Percentiles rank a stretch among this genome's conserved stretches.
These are phyloP conservation scores for Rutstroemia sydowiana DNA, from an alignment of 2,329 filamentous ascomycete genomes.

Conservation along the genomic window DNA sequence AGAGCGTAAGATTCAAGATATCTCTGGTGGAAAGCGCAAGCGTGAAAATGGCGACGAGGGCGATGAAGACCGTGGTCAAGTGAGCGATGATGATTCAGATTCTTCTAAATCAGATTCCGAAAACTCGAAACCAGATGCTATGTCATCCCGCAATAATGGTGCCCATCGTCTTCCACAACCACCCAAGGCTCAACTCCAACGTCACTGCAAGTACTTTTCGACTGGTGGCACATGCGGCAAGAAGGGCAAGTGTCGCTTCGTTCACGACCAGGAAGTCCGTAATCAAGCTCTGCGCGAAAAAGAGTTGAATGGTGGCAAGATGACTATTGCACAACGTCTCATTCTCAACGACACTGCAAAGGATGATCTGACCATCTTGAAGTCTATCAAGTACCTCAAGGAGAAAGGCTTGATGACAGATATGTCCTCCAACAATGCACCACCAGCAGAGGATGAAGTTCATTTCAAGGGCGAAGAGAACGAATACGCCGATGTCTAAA, in stretches of 20 bases:
- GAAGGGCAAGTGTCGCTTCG: slow-evolving; percentile 69
- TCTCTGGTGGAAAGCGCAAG: slow-evolving; percentile 59
- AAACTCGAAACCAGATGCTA: slow-evolving; percentile 51
- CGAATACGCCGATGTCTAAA: slow-evolving; percentile 20
- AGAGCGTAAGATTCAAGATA: slow-evolving; percentile 39
- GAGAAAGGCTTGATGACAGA: slow-evolving; percentile 35
- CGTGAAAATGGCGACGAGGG: slow-evolving; percentile 60
- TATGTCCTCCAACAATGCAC: slow-evolving; percentile 23
- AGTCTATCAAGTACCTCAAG: slow-evolving; percentile 58
- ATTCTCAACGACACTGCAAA: slow-evolving; percentile 62
- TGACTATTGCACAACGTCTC: slow-evolving; percentile 59
- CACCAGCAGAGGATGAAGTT: slow-evolving; percentile 17
- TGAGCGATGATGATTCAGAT: slow-evolving; percentile 25
- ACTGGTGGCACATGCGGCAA: slow-evolving; percentile 63
- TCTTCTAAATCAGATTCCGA: slow-evolving; percentile 41
- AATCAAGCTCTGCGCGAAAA: slow-evolving; percentile 57
- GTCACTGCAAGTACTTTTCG: slow-evolving; percentile 65
- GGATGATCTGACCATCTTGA: slow-evolving; percentile 58
- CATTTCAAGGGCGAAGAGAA: slow-evolving; percentile 22
- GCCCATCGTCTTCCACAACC: slow-evolving; percentile 35
- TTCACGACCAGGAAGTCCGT: slow-evolving; percentile 56
- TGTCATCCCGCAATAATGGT: slow-evolving; percentile 39
- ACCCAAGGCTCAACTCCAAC: slow-evolving; percentile 52
- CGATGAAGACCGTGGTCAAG: slow-evolving; percentile 46
- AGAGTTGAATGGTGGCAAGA: slow-evolving; percentile 56